phyloP scores from a whole-genome alignment of 2,329 filamentous ascomycete species.

The Cladosporium sp. region DNA sequence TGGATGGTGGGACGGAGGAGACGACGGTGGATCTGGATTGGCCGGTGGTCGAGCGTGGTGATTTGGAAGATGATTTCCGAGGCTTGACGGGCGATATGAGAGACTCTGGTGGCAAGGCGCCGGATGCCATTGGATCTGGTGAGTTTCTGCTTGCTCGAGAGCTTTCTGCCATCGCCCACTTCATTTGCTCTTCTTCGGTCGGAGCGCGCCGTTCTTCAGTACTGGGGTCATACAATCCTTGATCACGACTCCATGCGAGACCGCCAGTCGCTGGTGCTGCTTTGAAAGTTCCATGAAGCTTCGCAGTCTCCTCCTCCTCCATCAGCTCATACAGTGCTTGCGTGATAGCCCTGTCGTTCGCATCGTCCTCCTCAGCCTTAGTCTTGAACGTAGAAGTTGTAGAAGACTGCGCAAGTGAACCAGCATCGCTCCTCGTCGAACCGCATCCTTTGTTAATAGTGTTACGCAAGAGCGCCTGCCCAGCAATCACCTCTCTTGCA shows the following conservation, averaged over 20 bases:
- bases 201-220: conserved; percentile 21
- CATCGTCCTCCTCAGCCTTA: conserved; percentile 82
- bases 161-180: conserved; percentile 41
- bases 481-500: conserved; percentile 70
- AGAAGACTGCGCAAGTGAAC: conserved; percentile 68
- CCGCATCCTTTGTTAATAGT: conserved; percentile 74
- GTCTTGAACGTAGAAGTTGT: conserved; percentile 76
- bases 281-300: conserved; percentile 56
- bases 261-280: conserved; percentile 55
- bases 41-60: conserved; percentile 2
- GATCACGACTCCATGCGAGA: conserved; percentile 41
- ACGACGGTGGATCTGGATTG: not conserved
- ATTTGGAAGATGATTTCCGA: not conserved
- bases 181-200: conserved; percentile 42
- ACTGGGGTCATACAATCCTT: conserved; percentile 38
- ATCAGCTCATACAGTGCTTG: conserved; percentile 84
- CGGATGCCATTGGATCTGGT: conserved; percentile 7
- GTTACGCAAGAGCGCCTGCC: conserved; percentile 67
- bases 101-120: conserved; percentile 17
- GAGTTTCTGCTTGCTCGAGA: conserved; percentile 7
- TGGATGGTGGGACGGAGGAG: conserved; percentile 10
- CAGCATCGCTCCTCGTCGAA: conserved; percentile 66
- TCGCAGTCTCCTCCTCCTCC: conserved; percentile 69
- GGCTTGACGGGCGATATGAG: conserved; percentile 24
- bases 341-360: conserved; percentile 83